Percentiles rank a stretch among this genome's conserved stretches.
These are phyloP conservation scores for Solanum boliviense DNA, from an alignment of 257 asterid genomes.

Conservation along the genomic window DNA sequence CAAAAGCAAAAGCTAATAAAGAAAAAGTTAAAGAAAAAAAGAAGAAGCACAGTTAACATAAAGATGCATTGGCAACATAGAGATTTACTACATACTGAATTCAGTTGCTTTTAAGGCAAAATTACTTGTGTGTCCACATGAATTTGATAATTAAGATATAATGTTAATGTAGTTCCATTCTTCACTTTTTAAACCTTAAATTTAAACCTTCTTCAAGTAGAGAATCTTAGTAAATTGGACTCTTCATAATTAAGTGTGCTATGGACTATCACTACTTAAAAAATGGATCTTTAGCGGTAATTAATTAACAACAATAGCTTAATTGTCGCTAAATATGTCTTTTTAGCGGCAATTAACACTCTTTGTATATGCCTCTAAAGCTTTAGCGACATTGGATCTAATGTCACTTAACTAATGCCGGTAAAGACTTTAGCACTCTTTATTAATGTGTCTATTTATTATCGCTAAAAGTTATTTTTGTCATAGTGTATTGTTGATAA, in stretches of 20 bases:
- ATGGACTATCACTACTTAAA: background rate
- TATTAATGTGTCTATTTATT: too few species aligned
- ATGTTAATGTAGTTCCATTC: background rate
- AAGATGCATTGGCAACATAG: constrained; percentile 17
- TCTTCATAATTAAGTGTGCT: background rate
- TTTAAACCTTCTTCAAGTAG: background rate
- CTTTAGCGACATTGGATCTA: too few species aligned
- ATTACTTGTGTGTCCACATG: background rate
- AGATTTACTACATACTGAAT: background rate
- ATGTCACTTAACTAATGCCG: too few species aligned
- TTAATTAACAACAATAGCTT: too few species aligned
- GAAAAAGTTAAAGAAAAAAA: background rate
- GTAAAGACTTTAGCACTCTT: too few species aligned
- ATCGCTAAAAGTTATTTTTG: too few species aligned
- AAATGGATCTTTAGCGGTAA: too few species aligned
- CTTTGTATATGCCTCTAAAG: too few species aligned
- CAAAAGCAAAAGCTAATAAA: constrained; percentile 27
- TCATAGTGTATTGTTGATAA: too few species aligned
- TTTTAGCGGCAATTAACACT: too few species aligned
- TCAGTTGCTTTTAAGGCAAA: background rate
- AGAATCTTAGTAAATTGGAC: background rate
- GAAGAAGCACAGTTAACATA: constrained; percentile 9
- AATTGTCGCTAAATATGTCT: too few species aligned
- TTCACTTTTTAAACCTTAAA: background rate
- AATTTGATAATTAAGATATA: background rate